Evolutionary conservation across 2,329 filamentous ascomycete species (phyloP).

Genomic region (Grosmannia penicillata): DNA sequence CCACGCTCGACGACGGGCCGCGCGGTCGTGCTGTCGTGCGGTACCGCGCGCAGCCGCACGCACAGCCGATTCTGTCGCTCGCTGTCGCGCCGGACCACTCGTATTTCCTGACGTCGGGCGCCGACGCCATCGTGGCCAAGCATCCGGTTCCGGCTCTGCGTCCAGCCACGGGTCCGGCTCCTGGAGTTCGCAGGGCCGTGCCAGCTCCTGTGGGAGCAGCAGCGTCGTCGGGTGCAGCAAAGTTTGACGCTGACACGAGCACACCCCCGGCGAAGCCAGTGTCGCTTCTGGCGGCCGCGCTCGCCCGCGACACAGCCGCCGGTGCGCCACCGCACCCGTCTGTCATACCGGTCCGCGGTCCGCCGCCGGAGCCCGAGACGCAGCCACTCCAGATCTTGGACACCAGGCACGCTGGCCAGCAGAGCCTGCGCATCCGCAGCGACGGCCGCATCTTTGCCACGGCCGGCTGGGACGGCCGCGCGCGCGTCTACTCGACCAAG

Average conservation of each 20-base stretch:
- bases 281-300: slow-evolving; percentile 17
- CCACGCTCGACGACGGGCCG: slow-evolving; percentile 28
- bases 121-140: slow-evolving; percentile 65
- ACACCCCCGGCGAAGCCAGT: not conserved
- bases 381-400: slow-evolving; percentile 47
- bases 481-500: slow-evolving; percentile 68
- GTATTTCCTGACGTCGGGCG: slow-evolving; percentile 65
- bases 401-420: slow-evolving; percentile 84
- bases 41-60: slow-evolving; percentile 55
- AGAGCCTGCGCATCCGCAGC: slow-evolving; percentile 59
- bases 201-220: not conserved
- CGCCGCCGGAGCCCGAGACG: slow-evolving; percentile 14
- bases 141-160: slow-evolving; percentile 44
- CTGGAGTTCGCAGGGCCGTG: too few relatives aligned
- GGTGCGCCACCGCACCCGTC: not conserved
- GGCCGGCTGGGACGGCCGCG: slow-evolving; percentile 77
- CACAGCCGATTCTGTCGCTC: slow-evolving; percentile 69
- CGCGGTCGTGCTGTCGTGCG: slow-evolving; percentile 29
- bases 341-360: too few relatives aligned
- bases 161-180: not conserved
- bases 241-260: not conserved
- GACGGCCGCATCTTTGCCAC: slow-evolving; percentile 79
- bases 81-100: slow-evolving; percentile 33
- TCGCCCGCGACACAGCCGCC: slow-evolving; percentile 8
- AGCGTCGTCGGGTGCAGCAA: not conserved